Percentiles rank a stretch among this genome's conserved stretches.
Conservation (phyloP, 2,329 filamentous ascomycete species). For the Fusarium sp. region DNA sequence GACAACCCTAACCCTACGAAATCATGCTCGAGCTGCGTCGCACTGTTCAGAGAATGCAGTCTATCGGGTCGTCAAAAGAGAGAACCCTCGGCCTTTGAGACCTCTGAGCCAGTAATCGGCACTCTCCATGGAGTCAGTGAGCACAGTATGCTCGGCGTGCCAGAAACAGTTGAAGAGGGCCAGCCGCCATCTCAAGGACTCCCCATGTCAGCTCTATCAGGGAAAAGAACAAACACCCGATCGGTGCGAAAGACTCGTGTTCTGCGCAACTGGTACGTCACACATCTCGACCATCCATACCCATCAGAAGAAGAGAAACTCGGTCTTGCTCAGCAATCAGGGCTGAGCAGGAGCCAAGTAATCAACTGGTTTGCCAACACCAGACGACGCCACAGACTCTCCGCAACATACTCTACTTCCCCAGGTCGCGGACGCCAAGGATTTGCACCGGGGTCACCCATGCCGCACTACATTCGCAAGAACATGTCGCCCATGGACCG, state of each 20-base stretch:
- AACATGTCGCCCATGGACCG: constrained; percentile 58
- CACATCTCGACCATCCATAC: constrained; percentile 58
- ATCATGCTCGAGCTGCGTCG: constrained; percentile 61
- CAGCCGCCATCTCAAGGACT: constrained; percentile 1
- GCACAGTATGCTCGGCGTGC: constrained; percentile 38
- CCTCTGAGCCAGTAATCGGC: constrained; percentile 56
- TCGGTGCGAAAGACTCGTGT: constrained; percentile 57
- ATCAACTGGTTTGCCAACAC: constrained; percentile 63
- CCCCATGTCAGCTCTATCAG: constrained; percentile 29
- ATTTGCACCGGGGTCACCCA: constrained; percentile 54
- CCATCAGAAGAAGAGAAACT: constrained; percentile 58
- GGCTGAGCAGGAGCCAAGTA: constrained; percentile 56
- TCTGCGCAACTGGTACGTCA: constrained; percentile 57
- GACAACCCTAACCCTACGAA: constrained; percentile 59
- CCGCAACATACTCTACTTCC: constrained; percentile 37
- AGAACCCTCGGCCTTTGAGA: constrained; percentile 57
- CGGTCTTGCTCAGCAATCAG: constrained; percentile 53
- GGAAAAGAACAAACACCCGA: constrained; percentile 50
- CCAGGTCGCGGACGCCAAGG: constrained; percentile 40
- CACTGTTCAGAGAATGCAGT: constrained; percentile 60
- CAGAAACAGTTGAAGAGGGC: constrained; percentile 14
- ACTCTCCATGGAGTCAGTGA: constrained; percentile 60
- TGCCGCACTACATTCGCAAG: constrained; percentile 48
- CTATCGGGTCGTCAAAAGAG: constrained; percentile 57
- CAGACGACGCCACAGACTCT: constrained; percentile 56